Evolutionary conservation across 2,329 filamentous ascomycete genomes (phyloP), one percentile per base, ranked within the genome.

Genomic region (Raffaelea arxii): DNA sequence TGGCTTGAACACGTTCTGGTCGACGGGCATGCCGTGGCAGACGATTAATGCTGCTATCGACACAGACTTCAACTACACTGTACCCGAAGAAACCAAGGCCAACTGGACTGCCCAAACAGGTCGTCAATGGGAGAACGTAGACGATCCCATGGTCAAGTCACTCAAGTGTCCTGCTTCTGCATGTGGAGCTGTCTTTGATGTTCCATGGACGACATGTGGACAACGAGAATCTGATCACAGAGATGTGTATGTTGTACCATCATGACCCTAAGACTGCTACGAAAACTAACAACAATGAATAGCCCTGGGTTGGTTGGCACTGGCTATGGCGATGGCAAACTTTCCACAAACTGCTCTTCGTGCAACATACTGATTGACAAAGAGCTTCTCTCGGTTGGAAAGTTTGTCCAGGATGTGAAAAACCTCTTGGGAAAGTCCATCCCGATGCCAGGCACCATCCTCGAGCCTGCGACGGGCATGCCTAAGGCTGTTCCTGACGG

Each of bases 371-470:
- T 51, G 1, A 67, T 85, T 51, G 71, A 68, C 6, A 78, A 80
- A 53, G 72, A 83, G 41, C 63, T 68, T 2, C 68, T 89, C 2
- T 70, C 74, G 18, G 71, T 80, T 2, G 67, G 62, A 38, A 84
- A 80, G 53, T 86, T 88, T 54, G 65, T 68, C 41, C 62, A 59
- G 14, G 82, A 89, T 54, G 61, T 74, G 6, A 58, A 68, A 22
- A 55, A 56, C 0, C 65, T 86, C 0, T 54, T 77, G 4, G 49
- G 61, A 3, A 54, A 68, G 3, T 54, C 67, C 14, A 57, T 64
- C 2, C 78, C 83, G 0, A 78, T 90, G 68, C 79, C 82, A 0
- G 84, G 85, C 1, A 88, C 84, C 0, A 59, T 87, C 4, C 67
- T 87, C 7, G 67, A 77, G 9, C 58, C 71, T 0, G 59, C 63